A percentile compares a stretch with the other conserved stretches of the same genome.
These are phyloP conservation scores for Metschnikowia picachoensis DNA, from an alignment of 805 yeast species.

Conservation along the genomic window DNA sequence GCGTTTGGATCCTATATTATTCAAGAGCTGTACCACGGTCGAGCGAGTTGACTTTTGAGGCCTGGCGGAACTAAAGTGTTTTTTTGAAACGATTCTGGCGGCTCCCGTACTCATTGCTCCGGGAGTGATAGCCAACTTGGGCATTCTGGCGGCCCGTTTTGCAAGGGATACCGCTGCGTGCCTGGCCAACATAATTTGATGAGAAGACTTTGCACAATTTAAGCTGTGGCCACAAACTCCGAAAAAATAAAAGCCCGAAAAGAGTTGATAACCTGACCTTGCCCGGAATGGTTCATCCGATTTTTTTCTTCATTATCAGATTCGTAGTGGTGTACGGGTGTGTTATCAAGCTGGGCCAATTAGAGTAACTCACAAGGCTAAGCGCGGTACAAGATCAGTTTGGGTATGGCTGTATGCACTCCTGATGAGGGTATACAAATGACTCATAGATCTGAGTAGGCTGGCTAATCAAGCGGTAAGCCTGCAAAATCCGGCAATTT, in stretches of 20 bases:
- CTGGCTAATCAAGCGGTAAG: too few relatives aligned
- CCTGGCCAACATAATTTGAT: slow-evolving; percentile 12
- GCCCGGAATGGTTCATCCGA: not conserved
- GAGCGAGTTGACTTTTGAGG: slow-evolving; percentile 66
- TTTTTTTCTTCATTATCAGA: slow-evolving; percentile 5
- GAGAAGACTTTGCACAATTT: too few relatives aligned
- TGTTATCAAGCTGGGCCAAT: slow-evolving; percentile 20
- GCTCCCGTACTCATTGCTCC: not conserved
- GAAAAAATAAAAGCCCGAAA: not conserved
- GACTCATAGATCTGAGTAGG: too few relatives aligned
- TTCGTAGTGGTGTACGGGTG: slow-evolving; percentile 12
- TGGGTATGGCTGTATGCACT: slow-evolving; percentile 4
- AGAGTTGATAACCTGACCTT: not conserved
- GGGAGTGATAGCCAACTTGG: not conserved
- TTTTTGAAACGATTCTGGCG: not conserved
- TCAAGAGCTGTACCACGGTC: slow-evolving; percentile 90
- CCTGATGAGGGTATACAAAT: too few relatives aligned
- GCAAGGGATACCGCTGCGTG: slow-evolving; percentile 9
- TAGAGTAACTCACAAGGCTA: slow-evolving; percentile 28
- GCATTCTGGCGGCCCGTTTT: slow-evolving; percentile 8
- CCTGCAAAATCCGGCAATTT: too few relatives aligned
- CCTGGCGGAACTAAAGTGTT: slow-evolving; percentile 8
- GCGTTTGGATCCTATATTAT: slow-evolving; percentile 94
- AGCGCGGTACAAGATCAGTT: slow-evolving; percentile 41
- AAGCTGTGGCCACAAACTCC: not conserved